phyloP scores from a whole-genome alignment of 140 eudicot species.

The Senecio squalidus region DNA sequence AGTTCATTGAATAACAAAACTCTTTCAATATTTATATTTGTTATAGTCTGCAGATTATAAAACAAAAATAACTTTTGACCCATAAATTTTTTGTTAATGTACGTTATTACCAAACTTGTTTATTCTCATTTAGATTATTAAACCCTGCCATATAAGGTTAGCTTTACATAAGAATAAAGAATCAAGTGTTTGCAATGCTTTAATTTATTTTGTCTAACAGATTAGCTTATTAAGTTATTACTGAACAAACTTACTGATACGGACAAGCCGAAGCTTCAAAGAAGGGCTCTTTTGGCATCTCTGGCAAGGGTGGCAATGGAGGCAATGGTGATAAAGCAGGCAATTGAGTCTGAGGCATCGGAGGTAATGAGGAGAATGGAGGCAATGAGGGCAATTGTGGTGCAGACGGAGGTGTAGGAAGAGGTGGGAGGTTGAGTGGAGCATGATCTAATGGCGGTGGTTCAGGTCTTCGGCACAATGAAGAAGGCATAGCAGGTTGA shows the following conservation, averaged over 20 bases:
- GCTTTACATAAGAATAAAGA: too few relatives aligned
- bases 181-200: too few relatives aligned
- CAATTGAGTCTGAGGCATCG: background rate
- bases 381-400: background rate
- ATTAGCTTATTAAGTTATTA: too few relatives aligned
- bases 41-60: too few relatives aligned
- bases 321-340: constrained; percentile 16
- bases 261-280: constrained; percentile 74
- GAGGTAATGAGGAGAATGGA: background rate
- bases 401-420: background rate
- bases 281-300: constrained; percentile 44
- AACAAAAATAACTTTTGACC: too few relatives aligned
- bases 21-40: too few relatives aligned
- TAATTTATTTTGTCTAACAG: too few relatives aligned
- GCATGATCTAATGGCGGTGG: background rate
- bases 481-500: constrained; percentile 63
- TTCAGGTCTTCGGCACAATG: constrained; percentile 41
- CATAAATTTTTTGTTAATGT: too few relatives aligned
- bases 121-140: too few relatives aligned
- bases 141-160: too few relatives aligned
- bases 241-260: constrained; percentile 44
- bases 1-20: too few relatives aligned
- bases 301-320: constrained; percentile 27
- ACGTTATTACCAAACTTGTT: too few relatives aligned
- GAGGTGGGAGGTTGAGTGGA: background rate